Percentiles rank a stretch among this genome's conserved stretches.
Conservation (phyloP, 768 basidiomycete species). For the Tricholoma bakamatsutake region DNA sequence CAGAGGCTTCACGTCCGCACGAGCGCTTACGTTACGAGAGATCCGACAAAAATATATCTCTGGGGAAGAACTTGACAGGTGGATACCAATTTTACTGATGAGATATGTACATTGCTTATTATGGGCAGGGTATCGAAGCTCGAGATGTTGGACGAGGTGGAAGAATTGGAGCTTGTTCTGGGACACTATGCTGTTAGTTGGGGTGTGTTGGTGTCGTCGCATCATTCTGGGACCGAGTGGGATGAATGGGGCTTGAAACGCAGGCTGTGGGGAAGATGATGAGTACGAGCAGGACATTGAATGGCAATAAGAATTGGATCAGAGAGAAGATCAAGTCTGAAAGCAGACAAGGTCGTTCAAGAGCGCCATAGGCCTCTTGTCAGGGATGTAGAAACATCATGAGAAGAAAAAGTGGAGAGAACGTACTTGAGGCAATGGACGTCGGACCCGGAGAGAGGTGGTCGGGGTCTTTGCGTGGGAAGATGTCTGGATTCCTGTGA, state of each 20-base stretch:
- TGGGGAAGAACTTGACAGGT: constrained; percentile 53
- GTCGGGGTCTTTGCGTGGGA: constrained; percentile 20
- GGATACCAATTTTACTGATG: constrained; percentile 11
- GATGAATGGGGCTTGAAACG: constrained; percentile 30
- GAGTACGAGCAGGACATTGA: neutral
- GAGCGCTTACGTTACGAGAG: constrained; percentile 62
- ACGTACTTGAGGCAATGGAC: neutral
- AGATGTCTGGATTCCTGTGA: constrained; percentile 10
- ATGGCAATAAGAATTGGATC: constrained; percentile 13
- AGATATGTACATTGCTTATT: neutral
- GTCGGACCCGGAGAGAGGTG: constrained; percentile 5
- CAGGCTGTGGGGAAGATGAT: neutral
- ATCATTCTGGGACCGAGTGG: constrained; percentile 18
- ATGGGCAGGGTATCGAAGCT: constrained; percentile 60
- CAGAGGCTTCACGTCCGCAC: constrained; percentile 47
- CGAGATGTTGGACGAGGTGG: constrained; percentile 90
- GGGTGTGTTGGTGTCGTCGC: constrained; percentile 31
- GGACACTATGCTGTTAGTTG: constrained; percentile 88
- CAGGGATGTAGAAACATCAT: neutral
- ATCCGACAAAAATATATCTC: constrained; percentile 51
- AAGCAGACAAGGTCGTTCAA: constrained; percentile 13
- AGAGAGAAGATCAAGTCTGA: constrained; percentile 27
- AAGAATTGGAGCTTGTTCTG: constrained; percentile 88
- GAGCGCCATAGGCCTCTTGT: constrained; percentile 16
- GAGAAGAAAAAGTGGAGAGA: neutral